Evolutionary conservation across 2,329 filamentous ascomycete genomes (phyloP).

Genomic region (Apiospora hydei): DNA sequence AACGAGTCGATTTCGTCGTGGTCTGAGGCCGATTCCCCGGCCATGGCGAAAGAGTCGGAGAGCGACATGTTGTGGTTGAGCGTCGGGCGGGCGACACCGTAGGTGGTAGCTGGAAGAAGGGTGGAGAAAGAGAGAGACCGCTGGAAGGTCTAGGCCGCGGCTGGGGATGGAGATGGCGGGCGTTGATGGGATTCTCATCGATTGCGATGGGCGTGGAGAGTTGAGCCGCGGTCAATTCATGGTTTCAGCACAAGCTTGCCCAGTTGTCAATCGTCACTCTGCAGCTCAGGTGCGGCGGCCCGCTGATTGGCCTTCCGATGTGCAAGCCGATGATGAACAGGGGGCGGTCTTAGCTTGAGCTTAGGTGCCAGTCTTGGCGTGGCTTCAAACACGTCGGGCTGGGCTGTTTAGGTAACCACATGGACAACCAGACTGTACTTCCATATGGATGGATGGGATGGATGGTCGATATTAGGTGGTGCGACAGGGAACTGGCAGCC

Average conservation of each 20-base stretch:
- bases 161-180: background rate
- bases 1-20: slow-evolving; percentile 69
- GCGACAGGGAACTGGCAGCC: slow-evolving; percentile 16
- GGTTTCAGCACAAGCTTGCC: slow-evolving; percentile 9
- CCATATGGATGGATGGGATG: background rate
- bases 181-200: slow-evolving; percentile 1
- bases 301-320: slow-evolving; percentile 17
- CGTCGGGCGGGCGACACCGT: background rate
- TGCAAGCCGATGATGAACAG: slow-evolving; percentile 14
- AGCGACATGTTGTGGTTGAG: slow-evolving; percentile 41
- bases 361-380: slow-evolving; percentile 7
- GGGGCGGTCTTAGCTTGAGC: background rate
- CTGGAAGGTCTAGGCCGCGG: slow-evolving; percentile 12
- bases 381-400: slow-evolving; percentile 4
- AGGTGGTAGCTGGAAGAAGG: background rate
- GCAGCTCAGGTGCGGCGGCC: slow-evolving; percentile 16
- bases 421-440: background rate
- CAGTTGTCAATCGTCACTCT: slow-evolving; percentile 2
- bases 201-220: slow-evolving; percentile 5
- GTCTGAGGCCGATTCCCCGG: slow-evolving; percentile 55
- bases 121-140: background rate
- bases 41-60: slow-evolving; percentile 60
- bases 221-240: slow-evolving; percentile 20
- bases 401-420: background rate
- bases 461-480: slow-evolving; percentile 8